These are phyloP conservation scores for Pythium dissimile DNA, from an alignment of 352 stramenopile genomes.

Conservation along the genomic window DNA sequence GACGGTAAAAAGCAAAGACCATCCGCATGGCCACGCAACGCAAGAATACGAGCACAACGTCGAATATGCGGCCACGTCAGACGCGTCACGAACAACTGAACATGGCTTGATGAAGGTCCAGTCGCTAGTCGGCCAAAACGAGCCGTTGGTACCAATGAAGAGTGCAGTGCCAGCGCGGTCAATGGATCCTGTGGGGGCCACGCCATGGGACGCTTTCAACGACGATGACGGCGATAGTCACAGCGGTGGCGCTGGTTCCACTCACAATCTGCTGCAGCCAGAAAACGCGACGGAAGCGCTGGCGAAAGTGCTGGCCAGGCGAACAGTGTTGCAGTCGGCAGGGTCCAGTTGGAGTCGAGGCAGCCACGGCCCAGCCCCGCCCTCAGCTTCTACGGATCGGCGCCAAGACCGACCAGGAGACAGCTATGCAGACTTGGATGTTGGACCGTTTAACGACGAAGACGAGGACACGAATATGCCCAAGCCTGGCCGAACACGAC, in stretches of 20 bases:
- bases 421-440: not conserved
- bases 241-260: not conserved
- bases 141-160: not conserved
- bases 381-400: not conserved
- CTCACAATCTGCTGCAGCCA: not conserved
- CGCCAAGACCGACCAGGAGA: not conserved
- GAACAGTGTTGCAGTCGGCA: slow-evolving; percentile 2
- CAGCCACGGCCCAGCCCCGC: not conserved
- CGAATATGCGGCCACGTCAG: not conserved
- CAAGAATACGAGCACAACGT: not conserved
- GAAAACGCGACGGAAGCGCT: slow-evolving; percentile 16
- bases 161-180: not conserved
- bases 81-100: not conserved
- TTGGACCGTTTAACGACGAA: not conserved
- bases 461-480: not conserved
- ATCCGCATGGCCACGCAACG: not conserved
- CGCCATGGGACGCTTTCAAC: slow-evolving; percentile 16
- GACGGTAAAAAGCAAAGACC: not conserved
- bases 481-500: not conserved
- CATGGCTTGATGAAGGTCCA: slow-evolving; percentile 9
- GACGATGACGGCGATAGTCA: slow-evolving; percentile 5
- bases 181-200: slow-evolving; percentile 3
- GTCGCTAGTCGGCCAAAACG: not conserved
- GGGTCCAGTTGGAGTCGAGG: not conserved
- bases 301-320: slow-evolving; percentile 11